phyloP scores from a whole-genome alignment of 2,329 filamentous ascomycete genomes.

The Emmonsiellopsis sp. region DNA sequence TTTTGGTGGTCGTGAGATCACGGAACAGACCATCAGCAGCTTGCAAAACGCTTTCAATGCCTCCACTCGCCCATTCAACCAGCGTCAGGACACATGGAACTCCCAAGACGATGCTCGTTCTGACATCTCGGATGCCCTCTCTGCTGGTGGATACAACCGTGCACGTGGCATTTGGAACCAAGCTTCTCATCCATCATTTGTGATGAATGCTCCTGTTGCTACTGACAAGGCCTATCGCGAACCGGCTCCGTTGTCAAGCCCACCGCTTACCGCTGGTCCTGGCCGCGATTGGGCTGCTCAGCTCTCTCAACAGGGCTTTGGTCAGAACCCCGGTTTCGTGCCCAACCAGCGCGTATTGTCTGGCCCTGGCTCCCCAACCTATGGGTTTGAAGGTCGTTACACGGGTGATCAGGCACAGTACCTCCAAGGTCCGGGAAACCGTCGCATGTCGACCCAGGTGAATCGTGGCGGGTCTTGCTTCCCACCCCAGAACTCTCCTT shows the following conservation, averaged over 20 bases:
- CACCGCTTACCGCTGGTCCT: slow-evolving; percentile 19
- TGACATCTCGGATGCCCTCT: slow-evolving; percentile 36
- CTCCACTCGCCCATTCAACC: slow-evolving; percentile 35
- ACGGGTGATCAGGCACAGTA: slow-evolving; percentile 23
- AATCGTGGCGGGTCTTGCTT: slow-evolving; percentile 26
- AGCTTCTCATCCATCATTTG: slow-evolving; percentile 10
- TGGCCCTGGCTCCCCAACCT: slow-evolving; percentile 24
- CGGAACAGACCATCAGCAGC: slow-evolving; percentile 42
- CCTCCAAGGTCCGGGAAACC: slow-evolving; percentile 19
- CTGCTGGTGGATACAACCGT: slow-evolving; percentile 33
- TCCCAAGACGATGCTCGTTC: slow-evolving; percentile 36
- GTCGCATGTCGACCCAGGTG: slow-evolving; percentile 23
- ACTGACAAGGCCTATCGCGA: slow-evolving; percentile 23
- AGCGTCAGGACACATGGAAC: slow-evolving; percentile 36
- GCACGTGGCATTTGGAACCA: slow-evolving; percentile 25
- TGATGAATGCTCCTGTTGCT: slow-evolving; percentile 10
- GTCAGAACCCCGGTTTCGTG: slow-evolving; percentile 13
- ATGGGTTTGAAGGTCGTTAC: slow-evolving; percentile 22
- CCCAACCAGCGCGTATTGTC: slow-evolving; percentile 28
- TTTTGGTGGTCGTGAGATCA: slow-evolving; percentile 40
- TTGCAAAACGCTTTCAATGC: slow-evolving; percentile 46
- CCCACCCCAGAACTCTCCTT: slow-evolving; percentile 23
- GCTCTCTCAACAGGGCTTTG: slow-evolving; percentile 13
- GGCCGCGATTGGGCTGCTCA: slow-evolving; percentile 24
- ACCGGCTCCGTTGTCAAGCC: slow-evolving; percentile 13